Evolutionary conservation across 768 basidiomycete genomes (phyloP), one percentile per base, ranked within the genome.

Genomic region (Hypholoma fasciculare): DNA sequence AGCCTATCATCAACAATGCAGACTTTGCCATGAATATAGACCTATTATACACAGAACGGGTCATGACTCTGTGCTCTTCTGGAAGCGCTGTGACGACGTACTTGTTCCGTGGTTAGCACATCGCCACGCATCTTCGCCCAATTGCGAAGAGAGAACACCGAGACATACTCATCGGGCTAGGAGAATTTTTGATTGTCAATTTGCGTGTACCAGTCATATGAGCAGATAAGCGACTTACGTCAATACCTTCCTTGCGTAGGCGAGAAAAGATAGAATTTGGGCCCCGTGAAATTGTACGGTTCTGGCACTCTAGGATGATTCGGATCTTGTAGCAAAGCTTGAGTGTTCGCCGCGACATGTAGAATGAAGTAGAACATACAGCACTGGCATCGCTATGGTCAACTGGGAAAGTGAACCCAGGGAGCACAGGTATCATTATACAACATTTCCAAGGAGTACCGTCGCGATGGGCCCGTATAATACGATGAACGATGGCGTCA

Each of bases 291-390:
- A 98, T 89, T 0, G 94, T 89, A 57, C 90, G 82, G 67, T 93
- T 96, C 72, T 99, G 97, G 67, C 94, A 96, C 68, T 99, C 94
- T 38, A 98, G 68, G 68, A 98, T 98, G 56, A 98, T 89, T 36
- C 96, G 92, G 63, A 96, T 85, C 92, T 94, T 56, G 12, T n/a
- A 48, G 39, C 37, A 8, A 19, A 3, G 27, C 38, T 40, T 55
- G 23, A 55, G 34, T 27, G 27, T 46, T 26, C 39, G 44, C 30
- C 30, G 38, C 42, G 55, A 57, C 38, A 44, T 56, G 23, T 14
- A 38, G 46, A 14, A 53, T 12, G 19, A 23, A 39, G 40, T 52
- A 50, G 26, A 42, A 80, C 90, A 40, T 69, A 94, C 94, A 20
- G 94, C 90, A 67, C 90, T 92, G 6, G 95, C 97, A 68, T 97